phyloP scores from a whole-genome alignment of 257 asterid genomes.

The Verbascum thapsus region DNA sequence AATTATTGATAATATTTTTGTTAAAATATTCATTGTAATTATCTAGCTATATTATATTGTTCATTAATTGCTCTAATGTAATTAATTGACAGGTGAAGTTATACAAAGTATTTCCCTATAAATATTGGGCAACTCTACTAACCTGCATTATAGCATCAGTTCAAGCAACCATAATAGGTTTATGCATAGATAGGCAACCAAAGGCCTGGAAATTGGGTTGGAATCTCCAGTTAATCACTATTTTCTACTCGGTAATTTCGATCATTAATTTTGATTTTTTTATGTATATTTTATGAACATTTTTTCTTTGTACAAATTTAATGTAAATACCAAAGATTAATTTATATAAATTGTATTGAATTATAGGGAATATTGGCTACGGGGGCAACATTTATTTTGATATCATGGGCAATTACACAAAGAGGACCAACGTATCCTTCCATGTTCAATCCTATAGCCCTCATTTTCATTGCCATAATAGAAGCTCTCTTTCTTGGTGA shows the following conservation, averaged over 20 bases:
- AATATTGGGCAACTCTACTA: slow-evolving; percentile 43
- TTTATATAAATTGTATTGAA: neutral
- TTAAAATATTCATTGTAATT: neutral
- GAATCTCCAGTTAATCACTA: slow-evolving; percentile 59
- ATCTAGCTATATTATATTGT: neutral
- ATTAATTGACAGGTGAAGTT: slow-evolving; percentile 45
- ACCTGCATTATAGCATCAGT: slow-evolving; percentile 46
- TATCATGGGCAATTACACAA: slow-evolving; percentile 50
- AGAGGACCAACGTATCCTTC: slow-evolving; percentile 74
- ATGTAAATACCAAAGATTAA: too few species aligned
- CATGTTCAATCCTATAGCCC: slow-evolving; percentile 66
- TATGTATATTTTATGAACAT: too few species aligned
- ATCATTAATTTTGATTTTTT: too few species aligned
- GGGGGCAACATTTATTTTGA: slow-evolving; percentile 49
- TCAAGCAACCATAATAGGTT: slow-evolving; percentile 45
- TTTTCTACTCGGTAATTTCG: slow-evolving; percentile 54
- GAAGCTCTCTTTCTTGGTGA: slow-evolving; percentile 51
- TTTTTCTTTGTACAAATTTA: too few species aligned
- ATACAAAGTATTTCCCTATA: slow-evolving; percentile 50
- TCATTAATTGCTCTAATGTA: neutral
- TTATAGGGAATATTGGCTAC: slow-evolving; percentile 62
- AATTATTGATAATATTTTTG: too few species aligned
- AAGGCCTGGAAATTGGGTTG: slow-evolving; percentile 51
- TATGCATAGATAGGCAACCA: slow-evolving; percentile 44
- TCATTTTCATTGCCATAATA: slow-evolving; percentile 42